Percentiles rank a stretch among this genome's conserved stretches.
These are phyloP conservation scores for Cryptomeria japonica DNA, from an alignment of 75 land plant genomes.

Conservation along the genomic window DNA sequence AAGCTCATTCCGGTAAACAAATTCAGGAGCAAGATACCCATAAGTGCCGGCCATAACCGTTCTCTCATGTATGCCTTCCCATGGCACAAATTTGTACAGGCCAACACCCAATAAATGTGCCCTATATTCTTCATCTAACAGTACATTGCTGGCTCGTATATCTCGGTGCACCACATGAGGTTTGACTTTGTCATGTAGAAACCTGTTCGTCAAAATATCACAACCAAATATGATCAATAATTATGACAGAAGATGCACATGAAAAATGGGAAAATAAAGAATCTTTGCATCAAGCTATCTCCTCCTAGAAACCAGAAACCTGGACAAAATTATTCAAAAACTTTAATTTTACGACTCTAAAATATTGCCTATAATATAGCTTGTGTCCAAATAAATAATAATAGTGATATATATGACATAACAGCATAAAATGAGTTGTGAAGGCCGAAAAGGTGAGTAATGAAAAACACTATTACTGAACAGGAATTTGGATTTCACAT, in stretches of 20 bases:
- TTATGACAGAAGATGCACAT: neutral
- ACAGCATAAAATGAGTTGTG: neutral
- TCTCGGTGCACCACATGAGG: slow-evolving; percentile 96
- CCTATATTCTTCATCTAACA: slow-evolving; percentile 85
- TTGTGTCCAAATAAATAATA: neutral
- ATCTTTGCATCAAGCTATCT: neutral
- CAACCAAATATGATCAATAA: neutral
- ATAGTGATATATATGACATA: neutral
- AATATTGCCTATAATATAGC: neutral
- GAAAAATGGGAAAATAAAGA: neutral
- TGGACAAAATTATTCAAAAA: neutral
- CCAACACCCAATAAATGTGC: slow-evolving; percentile 93
- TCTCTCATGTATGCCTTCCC: slow-evolving; percentile 77
- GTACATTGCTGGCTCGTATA: slow-evolving; percentile 82
- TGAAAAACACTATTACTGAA: neutral
- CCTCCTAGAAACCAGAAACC: neutral
- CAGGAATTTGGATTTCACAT: neutral
- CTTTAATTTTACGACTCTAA: neutral
- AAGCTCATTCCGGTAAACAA: slow-evolving; percentile 91
- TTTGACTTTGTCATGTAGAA: slow-evolving; percentile 89
- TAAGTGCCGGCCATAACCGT: slow-evolving; percentile 73
- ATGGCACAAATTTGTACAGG: slow-evolving; percentile 74
- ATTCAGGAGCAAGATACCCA: slow-evolving; percentile 96
- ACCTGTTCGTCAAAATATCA: slow-evolving; percentile 41
- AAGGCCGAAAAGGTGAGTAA: neutral